Evolutionary conservation across 257 asterid genomes (phyloP), one percentile per base, ranked within the genome.

Genomic region (Solanum sparsipilum): DNA sequence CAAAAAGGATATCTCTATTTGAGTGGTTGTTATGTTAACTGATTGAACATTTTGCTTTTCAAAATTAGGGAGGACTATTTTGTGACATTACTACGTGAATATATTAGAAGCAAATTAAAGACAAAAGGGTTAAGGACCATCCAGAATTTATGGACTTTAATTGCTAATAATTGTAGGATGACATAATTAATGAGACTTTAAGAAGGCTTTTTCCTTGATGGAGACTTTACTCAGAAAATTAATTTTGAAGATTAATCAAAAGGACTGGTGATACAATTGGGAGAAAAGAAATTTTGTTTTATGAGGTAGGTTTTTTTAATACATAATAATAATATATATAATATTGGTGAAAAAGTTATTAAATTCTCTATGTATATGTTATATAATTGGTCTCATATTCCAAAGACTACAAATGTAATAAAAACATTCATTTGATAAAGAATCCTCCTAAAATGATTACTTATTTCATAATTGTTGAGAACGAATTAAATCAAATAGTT

Each of bases 191-290:
- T 20, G 21, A 44, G 18, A 44, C 67, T 79, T 79, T 13, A 79
- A 8, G 67, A 27, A 0, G 35, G 13, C 3, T 7, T 58, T 39
- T 23, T 79, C 7, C 60, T n/a, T 6, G 16, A 31, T 39, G 35
- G 63, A n/a, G 35, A 44, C 36, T 78, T 78, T 78, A 11, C 21
- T 32, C 0, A 1, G 13, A 63, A 52, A 52, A 4, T 4, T n/a
- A 63, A 2, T 34, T 73, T 72, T 34, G 4, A 34, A 32, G 27
- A 72, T 1, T 72, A 16, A 71, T 71, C 10, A 71, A 13, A 8
- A 0, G 1, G 4, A 76, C 2, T 23, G 0, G 29, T n/a, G 2
- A 38, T 76, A 71, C 2, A 29, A 70, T 16, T 6, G 6, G 13
- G 5, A 31, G 21, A 3, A 27, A 15, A 31, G 12, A 31, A 71